Evolutionary conservation across 2,329 filamentous ascomycete species (phyloP).

Genomic region (Cladosporium cucumerinum): DNA sequence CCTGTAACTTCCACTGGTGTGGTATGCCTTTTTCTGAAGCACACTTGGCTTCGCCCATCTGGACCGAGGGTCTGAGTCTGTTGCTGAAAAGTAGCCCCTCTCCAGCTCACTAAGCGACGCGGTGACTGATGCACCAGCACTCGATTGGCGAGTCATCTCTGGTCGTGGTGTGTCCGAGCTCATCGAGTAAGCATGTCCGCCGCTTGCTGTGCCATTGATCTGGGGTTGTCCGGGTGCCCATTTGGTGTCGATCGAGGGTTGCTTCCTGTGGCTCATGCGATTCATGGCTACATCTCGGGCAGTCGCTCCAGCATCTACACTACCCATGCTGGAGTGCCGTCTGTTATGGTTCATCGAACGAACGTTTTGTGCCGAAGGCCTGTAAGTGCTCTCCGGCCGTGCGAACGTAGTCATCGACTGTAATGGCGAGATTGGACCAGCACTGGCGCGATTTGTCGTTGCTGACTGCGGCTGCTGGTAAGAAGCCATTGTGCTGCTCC

Average conservation of each 20-base stretch:
- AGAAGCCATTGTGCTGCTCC: slow-evolving; percentile 20
- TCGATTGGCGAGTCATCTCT: slow-evolving; percentile 3
- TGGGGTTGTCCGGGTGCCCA: slow-evolving; percentile 42
- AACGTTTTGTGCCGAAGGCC: slow-evolving; percentile 37
- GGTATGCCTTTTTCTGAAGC: slow-evolving; percentile 62
- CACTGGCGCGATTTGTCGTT: slow-evolving; percentile 30
- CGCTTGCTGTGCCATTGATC: slow-evolving; percentile 1
- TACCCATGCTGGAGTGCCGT: slow-evolving; percentile 85
- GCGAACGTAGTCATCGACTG: slow-evolving; percentile 34
- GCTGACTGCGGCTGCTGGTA: slow-evolving; percentile 16
- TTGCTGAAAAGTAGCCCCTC: slow-evolving; percentile 88
- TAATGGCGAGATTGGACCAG: slow-evolving; percentile 32
- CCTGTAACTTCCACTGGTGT: slow-evolving; percentile 24
- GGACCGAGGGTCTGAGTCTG: slow-evolving; percentile 72
- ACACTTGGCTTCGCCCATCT: slow-evolving; percentile 67
- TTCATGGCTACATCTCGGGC: slow-evolving; percentile 21
- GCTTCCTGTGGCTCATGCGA: slow-evolving; percentile 47
- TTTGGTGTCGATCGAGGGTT: slow-evolving; percentile 56
- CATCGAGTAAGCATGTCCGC: slow-evolving; percentile 20
- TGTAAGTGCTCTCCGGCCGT: slow-evolving; percentile 31
- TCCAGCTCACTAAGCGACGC: slow-evolving; percentile 61
- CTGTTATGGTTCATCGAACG: slow-evolving; percentile 69
- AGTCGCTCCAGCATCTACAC: slow-evolving; percentile 64
- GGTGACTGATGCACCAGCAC: slow-evolving; percentile 4
- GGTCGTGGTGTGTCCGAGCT: not conserved